Evolutionary conservation across 805 yeast genomes (phyloP).

Genomic region (Yarrowia porcina): DNA sequence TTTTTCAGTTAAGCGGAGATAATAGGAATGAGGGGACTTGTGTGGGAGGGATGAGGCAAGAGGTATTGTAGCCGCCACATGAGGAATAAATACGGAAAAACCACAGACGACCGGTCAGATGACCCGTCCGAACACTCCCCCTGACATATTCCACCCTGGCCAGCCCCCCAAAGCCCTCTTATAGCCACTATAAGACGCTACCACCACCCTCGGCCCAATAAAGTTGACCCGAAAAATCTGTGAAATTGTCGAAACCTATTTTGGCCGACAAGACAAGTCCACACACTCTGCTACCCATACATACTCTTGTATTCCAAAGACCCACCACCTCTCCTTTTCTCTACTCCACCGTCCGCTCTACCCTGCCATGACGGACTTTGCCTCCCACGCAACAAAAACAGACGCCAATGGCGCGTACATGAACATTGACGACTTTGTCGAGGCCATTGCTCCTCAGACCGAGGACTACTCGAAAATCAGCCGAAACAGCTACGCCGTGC

Average conservation of each 20-base stretch:
- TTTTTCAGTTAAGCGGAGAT: conserved; percentile 12
- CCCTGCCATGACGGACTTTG: conserved; percentile 10
- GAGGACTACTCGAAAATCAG: conserved; percentile 53
- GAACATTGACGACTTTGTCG: conserved; percentile 44
- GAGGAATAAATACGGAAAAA: background rate
- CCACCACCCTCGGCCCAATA: conserved; percentile 17
- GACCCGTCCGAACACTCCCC: background rate
- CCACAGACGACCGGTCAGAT: background rate
- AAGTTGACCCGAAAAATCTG: conserved; percentile 25
- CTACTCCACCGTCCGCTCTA: background rate
- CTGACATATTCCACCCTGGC: no score
- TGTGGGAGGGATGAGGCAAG: background rate
- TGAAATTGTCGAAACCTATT: conserved; percentile 24
- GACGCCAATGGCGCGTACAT: conserved; percentile 30
- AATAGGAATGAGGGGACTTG: conserved; percentile 12
- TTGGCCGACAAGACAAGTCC: background rate
- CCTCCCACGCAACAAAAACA: conserved; percentile 1
- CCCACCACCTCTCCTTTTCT: background rate
- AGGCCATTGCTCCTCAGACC: conserved; percentile 44
- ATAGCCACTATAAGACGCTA: background rate
- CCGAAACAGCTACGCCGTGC: conserved; percentile 60
- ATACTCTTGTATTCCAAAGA: background rate
- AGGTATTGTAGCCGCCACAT: background rate
- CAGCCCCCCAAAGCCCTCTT: background rate
- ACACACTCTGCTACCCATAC: background rate